phyloP scores from a whole-genome alignment of 2,329 filamentous ascomycete species.

The Akanthomyces muscarius region DNA sequence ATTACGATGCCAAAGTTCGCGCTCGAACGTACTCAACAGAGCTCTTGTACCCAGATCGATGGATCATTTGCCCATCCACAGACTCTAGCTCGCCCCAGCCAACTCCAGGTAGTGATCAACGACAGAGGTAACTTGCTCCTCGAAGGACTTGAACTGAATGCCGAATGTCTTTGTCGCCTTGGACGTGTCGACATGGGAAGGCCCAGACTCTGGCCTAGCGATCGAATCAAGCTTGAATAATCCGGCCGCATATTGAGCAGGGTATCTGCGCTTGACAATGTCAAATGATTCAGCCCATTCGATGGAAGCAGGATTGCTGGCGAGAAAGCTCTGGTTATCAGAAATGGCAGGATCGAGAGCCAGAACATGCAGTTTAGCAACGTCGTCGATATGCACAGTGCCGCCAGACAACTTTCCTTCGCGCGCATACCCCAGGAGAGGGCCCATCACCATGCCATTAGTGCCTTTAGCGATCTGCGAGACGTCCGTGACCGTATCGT shows the following conservation, averaged over 20 bases:
- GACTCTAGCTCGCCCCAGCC: neutral
- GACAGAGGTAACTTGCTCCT: slow-evolving; percentile 33
- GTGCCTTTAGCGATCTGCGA: slow-evolving; percentile 22
- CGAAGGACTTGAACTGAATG: slow-evolving; percentile 29
- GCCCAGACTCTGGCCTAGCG: slow-evolving; percentile 1
- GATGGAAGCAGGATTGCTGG: slow-evolving; percentile 24
- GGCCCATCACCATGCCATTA: slow-evolving; percentile 32
- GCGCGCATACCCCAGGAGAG: slow-evolving; percentile 29
- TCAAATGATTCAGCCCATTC: slow-evolving; percentile 38
- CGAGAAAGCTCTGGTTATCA: slow-evolving; percentile 23
- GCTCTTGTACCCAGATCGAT: no score
- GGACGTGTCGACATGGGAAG: slow-evolving; percentile 24
- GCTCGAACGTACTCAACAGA: no score
- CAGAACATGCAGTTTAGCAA: slow-evolving; percentile 34
- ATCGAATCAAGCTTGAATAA: slow-evolving; percentile 19
- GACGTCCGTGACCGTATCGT: slow-evolving; percentile 30
- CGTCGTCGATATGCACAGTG: slow-evolving; percentile 36
- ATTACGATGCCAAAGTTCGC: no score
- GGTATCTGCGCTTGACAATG: slow-evolving; percentile 32
- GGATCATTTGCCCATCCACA: no score
- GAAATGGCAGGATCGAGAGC: slow-evolving; percentile 31
- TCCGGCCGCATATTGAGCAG: slow-evolving; percentile 19
- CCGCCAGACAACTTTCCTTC: slow-evolving; percentile 25
- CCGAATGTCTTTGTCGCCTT: slow-evolving; percentile 32
- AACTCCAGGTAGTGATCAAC: slow-evolving; percentile 34